Percentiles rank a stretch among this genome's conserved stretches.
phyloP scores from a whole-genome alignment of 208 protist genomes.

The Tritrichomonas foetus region DNA sequence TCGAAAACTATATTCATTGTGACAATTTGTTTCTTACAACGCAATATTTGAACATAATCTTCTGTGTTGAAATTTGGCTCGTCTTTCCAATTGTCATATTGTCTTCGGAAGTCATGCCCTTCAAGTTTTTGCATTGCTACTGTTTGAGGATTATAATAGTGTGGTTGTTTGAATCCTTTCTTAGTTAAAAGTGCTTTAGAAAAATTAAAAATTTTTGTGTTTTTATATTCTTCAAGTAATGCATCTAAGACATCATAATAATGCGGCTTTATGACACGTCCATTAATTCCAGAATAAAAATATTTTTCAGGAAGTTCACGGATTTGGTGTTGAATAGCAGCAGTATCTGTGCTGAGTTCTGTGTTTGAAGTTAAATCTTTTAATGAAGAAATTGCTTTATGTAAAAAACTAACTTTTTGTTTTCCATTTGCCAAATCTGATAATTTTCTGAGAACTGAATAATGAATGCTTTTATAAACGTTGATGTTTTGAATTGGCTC shows the following conservation, averaged over 20 bases:
- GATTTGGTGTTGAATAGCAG: no score
- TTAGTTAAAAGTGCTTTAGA: no score
- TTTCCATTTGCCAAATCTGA: no score
- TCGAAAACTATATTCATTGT: background rate
- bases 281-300: background rate
- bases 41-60: background rate
- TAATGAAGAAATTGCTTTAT: no score
- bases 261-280: background rate
- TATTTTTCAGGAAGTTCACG: no score
- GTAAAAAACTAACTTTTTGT: no score
- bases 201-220: background rate
- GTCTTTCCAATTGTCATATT: background rate
- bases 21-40: background rate
- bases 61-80: background rate
- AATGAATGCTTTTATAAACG: no score
- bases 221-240: background rate
- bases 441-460: no score
- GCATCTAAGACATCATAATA: background rate
- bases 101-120: background rate
- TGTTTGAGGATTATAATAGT: background rate
- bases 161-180: background rate
- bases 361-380: no score
- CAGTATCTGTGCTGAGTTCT: no score
- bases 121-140: background rate
- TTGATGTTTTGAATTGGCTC: no score